Evolutionary conservation across 768 basidiomycete genomes (phyloP).

Genomic region (Leucocoprinus leucothites): DNA sequence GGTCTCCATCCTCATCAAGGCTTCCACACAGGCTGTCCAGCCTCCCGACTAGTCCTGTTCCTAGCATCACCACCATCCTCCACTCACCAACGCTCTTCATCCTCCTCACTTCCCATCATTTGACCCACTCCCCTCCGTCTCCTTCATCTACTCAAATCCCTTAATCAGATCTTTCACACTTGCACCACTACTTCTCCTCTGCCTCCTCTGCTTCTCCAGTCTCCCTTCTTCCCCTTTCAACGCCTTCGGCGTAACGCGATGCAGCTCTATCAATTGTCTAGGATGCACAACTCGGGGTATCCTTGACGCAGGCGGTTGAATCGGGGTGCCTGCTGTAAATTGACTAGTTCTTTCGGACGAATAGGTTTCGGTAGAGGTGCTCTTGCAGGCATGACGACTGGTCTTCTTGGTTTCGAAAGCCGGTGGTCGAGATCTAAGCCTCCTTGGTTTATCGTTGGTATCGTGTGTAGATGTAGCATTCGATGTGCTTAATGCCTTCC

Average conservation of each 20-base stretch:
- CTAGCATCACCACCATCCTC: no score
- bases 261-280: conserved; percentile 62
- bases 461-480: conserved; percentile 12
- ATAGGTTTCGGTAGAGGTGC: conserved; percentile 40
- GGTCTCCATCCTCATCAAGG: no score
- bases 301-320: no score
- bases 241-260: conserved; percentile 36
- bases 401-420: conserved; percentile 48
- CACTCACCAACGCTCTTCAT: conserved; percentile 8
- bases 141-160: conserved; percentile 51
- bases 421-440: conserved; percentile 15
- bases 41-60: not conserved
- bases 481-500: conserved; percentile 31
- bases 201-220: conserved; percentile 32
- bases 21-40: no score
- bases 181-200: conserved; percentile 58
- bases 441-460: no score
- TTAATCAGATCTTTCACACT: conserved; percentile 74
- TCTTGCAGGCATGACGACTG: conserved; percentile 57
- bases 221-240: conserved; percentile 12
- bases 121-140: conserved; percentile 26
- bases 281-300: no score
- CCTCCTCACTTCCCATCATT: no score
- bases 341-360: no score
- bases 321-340: no score